These are phyloP conservation scores for Aspergillus costaricaensis DNA, from an alignment of 2,329 filamentous ascomycete genomes.

Conservation along the genomic window DNA sequence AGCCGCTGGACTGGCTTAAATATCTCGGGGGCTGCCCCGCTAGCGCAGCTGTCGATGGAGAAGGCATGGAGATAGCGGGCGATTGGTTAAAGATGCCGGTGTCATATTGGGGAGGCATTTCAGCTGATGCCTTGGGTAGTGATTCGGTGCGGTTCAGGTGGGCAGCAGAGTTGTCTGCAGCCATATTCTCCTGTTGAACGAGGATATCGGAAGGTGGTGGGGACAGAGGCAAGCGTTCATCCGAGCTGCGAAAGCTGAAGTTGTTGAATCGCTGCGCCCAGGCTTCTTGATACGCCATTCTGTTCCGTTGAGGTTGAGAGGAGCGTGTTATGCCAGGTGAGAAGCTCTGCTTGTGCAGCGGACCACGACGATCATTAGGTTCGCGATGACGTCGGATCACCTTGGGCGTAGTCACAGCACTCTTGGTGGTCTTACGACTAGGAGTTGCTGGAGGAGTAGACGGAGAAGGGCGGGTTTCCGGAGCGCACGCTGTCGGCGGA, in stretches of 20 bases:
- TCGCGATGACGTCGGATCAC: constrained; percentile 43
- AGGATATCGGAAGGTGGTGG: constrained; percentile 49
- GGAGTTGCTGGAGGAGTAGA: constrained; percentile 43
- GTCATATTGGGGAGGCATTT: constrained; percentile 37
- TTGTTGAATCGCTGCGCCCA: constrained; percentile 59
- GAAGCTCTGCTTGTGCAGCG: constrained; percentile 46
- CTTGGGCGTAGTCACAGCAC: constrained; percentile 41
- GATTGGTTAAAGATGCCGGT: constrained; percentile 36
- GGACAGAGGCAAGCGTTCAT: constrained; percentile 47
- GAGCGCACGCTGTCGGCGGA: constrained; percentile 24
- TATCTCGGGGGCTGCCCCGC: constrained; percentile 37
- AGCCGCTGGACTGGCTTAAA: constrained; percentile 32
- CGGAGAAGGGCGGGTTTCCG: constrained; percentile 31
- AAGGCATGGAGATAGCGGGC: constrained; percentile 37
- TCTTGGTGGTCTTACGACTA: constrained; percentile 38
- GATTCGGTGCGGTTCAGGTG: constrained; percentile 42
- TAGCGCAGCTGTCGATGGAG: constrained; percentile 31
- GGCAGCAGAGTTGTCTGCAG: constrained; percentile 30
- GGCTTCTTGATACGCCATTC: constrained; percentile 45
- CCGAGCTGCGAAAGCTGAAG: constrained; percentile 52
- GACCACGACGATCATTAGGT: constrained; percentile 41
- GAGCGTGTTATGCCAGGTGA: constrained; percentile 59
- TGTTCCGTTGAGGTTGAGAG: constrained; percentile 48
- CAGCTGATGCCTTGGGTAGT: constrained; percentile 27
- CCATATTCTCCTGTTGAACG: constrained; percentile 41